A percentile compares a stretch with the other conserved stretches of the same genome.
Conservation (phyloP, 2,329 filamentous ascomycete genomes). For the Colletotrichum noveboracense region DNA sequence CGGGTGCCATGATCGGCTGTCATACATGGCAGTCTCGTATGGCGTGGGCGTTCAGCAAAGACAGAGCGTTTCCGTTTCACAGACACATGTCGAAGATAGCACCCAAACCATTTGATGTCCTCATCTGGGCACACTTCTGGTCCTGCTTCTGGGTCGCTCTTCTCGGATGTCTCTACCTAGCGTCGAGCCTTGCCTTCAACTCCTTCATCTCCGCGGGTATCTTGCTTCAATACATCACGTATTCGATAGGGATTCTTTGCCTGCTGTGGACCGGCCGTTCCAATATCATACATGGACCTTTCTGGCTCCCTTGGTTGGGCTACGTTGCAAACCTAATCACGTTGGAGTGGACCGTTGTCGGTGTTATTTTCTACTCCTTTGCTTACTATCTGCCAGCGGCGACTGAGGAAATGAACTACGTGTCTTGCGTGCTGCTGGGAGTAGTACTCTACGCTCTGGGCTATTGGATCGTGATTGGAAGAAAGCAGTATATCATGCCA, state of each 20-base stretch:
- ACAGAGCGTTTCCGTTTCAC: background rate
- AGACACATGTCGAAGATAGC: background rate
- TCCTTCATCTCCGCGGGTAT: background rate
- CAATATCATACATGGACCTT: background rate
- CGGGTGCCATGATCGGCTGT: background rate
- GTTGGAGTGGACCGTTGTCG: background rate
- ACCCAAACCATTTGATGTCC: background rate
- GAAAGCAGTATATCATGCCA: background rate
- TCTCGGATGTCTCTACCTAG: background rate
- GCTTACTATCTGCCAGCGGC: background rate
- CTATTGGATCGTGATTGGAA: background rate
- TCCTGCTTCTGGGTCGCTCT: background rate
- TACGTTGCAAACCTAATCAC: background rate
- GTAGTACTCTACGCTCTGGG: background rate
- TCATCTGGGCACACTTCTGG: background rate
- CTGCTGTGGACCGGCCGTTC: background rate
- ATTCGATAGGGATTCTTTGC: background rate
- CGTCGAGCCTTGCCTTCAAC: background rate
- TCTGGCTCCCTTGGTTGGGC: background rate
- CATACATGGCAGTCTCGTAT: background rate
- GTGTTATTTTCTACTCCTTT: background rate
- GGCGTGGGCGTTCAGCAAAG: background rate
- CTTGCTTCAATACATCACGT: background rate
- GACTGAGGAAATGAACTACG: background rate
- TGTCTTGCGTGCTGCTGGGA: background rate